These are phyloP conservation scores for Ilyonectria sp. DNA, from an alignment of 2,329 filamentous ascomycete species.

Conservation along the genomic window DNA sequence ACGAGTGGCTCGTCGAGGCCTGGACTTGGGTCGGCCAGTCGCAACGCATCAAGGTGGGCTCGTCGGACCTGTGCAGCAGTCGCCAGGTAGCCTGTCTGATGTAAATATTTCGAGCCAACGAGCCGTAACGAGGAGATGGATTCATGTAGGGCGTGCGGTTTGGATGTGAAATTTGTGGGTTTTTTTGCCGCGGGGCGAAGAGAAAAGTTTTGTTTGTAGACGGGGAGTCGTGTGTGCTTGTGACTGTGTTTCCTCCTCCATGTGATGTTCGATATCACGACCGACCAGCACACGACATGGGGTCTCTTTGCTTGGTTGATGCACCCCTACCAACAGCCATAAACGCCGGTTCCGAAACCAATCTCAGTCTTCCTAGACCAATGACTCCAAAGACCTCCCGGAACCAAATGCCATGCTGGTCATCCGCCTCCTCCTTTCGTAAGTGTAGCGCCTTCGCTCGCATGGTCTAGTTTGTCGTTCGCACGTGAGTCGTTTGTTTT, in stretches of 20 bases:
- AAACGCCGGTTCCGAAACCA: conserved; percentile 13
- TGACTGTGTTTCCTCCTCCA: conserved; percentile 1
- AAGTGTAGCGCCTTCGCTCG: conserved; percentile 4
- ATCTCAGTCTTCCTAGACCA: conserved; percentile 13
- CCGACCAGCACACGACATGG: conserved; percentile 7
- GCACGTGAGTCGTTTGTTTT: conserved; percentile 3
- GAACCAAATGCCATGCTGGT: conserved; percentile 1
- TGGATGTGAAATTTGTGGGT: conserved; percentile 13
- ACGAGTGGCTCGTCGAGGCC: conserved; percentile 96
- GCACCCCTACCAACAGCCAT: conserved; percentile 7
- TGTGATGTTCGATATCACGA: conserved; percentile 5
- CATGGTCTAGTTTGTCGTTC: conserved; percentile 10
- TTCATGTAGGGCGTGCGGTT: conserved; percentile 1
- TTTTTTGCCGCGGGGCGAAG: conserved; percentile 12
- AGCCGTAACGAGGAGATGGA: conserved; percentile 8
- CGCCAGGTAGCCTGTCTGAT: conserved; percentile 80
- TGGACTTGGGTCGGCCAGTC: conserved; percentile 76
- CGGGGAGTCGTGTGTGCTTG: conserved; percentile 5
- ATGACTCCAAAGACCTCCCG: conserved; percentile 14
- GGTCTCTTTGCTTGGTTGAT: conserved; percentile 1
- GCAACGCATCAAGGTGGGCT: conserved; percentile 75
- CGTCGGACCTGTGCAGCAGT: conserved; percentile 78
- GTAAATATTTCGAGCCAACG: conserved; percentile 57
- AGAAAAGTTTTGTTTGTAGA: conserved; percentile 22
- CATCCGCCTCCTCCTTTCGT: conserved; percentile 3